A percentile compares a stretch with the other conserved stretches of the same genome.
phyloP scores from a whole-genome alignment of 1,284 basidiomycete genomes.

The Paramarasmius palmivorus region DNA sequence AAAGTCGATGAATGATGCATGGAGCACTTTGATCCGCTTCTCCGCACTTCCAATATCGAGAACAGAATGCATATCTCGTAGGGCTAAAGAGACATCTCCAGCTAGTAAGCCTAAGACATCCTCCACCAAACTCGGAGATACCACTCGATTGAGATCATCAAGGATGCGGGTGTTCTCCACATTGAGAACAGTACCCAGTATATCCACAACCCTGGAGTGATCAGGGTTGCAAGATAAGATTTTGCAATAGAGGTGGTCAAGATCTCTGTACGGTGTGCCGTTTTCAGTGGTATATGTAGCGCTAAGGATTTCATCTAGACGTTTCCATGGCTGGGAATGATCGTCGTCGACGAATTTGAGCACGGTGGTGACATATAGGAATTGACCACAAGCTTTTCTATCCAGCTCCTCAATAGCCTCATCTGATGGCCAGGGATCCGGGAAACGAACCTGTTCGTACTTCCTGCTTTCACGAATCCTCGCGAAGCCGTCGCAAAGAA shows the following conservation, averaged over 20 bases:
- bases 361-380: constrained; percentile 25
- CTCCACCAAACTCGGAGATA: no score
- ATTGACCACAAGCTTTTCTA: constrained; percentile 24
- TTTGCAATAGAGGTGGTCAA: constrained; percentile 18
- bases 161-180: no score
- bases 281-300: constrained; percentile 2
- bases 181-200: no score
- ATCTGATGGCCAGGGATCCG: constrained; percentile 18
- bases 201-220: no score
- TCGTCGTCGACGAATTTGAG: constrained; percentile 25
- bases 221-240: not conserved
- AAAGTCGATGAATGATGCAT: not conserved
- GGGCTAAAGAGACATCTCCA: not conserved
- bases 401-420: constrained; percentile 20
- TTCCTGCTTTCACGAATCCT: not conserved
- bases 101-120: not conserved
- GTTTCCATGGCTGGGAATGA: constrained; percentile 21
- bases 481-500: not conserved
- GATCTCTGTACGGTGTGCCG: constrained; percentile 21
- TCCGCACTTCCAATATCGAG: not conserved
- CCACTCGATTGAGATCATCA: no score
- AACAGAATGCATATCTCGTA: not conserved
- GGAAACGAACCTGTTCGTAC: not conserved
- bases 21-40: not conserved
- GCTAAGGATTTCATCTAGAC: constrained; percentile 21